These are phyloP conservation scores for Leucoagaricus sp. DNA, from an alignment of 1,284 basidiomycete genomes.

Conservation along the genomic window DNA sequence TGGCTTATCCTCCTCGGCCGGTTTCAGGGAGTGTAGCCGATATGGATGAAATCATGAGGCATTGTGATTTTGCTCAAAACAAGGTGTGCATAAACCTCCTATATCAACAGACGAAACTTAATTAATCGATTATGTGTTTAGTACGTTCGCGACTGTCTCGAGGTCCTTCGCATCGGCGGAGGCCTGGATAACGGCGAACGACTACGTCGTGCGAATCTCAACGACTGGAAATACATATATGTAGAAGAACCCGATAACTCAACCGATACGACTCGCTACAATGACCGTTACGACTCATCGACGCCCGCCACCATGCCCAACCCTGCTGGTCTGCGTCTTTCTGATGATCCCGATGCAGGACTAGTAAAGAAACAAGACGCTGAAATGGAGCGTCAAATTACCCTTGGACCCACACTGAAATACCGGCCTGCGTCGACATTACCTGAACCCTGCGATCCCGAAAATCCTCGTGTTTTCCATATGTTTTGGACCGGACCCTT, in stretches of 20 bases:
- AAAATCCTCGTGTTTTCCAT: slow-evolving; percentile 74
- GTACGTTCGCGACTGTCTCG: slow-evolving; percentile 79
- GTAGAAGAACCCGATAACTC: slow-evolving; percentile 46
- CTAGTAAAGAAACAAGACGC: slow-evolving; percentile 41
- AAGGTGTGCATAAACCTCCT: slow-evolving; percentile 57
- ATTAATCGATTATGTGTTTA: slow-evolving; percentile 26
- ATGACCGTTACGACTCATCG: slow-evolving; percentile 9
- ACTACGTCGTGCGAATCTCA: slow-evolving; percentile 56
- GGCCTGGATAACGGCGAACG: slow-evolving; percentile 69
- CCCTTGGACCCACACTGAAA: slow-evolving; percentile 33
- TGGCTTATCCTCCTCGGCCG: slow-evolving; percentile 67
- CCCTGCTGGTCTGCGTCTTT: neutral
- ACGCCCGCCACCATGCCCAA: neutral
- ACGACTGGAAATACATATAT: slow-evolving; percentile 71
- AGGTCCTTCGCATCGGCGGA: slow-evolving; percentile 72
- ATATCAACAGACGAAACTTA: neutral
- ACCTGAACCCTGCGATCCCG: slow-evolving; percentile 60
- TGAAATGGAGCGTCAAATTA: slow-evolving; percentile 40
- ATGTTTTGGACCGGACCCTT: slow-evolving; percentile 86
- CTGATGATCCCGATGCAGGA: slow-evolving; percentile 39
- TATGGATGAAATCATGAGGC: slow-evolving; percentile 69
- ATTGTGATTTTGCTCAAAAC: slow-evolving; percentile 69
- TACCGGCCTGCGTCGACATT: slow-evolving; percentile 61
- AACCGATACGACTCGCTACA: slow-evolving; percentile 21
- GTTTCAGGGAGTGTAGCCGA: slow-evolving; percentile 66